Base-by-base conservation (phyloP, 208 protist species). In the Polymyxa betae region DNA sequence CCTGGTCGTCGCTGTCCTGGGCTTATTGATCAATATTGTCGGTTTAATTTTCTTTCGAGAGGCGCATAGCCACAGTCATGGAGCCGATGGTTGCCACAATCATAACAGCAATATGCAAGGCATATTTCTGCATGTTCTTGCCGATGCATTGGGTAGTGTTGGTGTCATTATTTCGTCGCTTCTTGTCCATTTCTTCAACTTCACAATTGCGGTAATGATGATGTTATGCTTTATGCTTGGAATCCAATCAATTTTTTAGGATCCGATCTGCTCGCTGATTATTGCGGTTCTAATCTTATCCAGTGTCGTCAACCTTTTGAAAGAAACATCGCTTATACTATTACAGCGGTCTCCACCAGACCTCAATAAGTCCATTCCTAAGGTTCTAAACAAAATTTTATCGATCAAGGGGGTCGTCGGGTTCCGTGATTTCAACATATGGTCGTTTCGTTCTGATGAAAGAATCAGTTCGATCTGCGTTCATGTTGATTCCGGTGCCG, bases 51-150 rank as follows among this genome's bases (percentile, higher is more conserved):
- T 94, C 44, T 96, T 96, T 90, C 68, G 91, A 41, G 92, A 95
- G 41, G n/a, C 35, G 10, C 89, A 90, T 44, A 16, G 88, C 66
- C 89, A 91, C 0, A 16, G 38, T 44, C 72, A 60, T 77, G 29
- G 89, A 32, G 66, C 72, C 64, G 38, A 88, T 32, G 90, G 87
- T 16, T 88, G 38, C 38, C 77, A 35, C 78, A 43, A 32, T 35
- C 78, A 45, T 41, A 64, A 54, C 52, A 38, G 38, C 32, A 94
- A 91, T 38, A 93, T 94, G 29, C 66, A 94, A 64, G 93, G 95
- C 77, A 94, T 96, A 32, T 96, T 95, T 89, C 91, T 96, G 20
- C 95, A 96, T 91, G 88, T 96, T 0, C 38, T 96, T 0, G 95
- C 95, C 0, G 95, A 96, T 90, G 95, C 95, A 16, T 77, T 96